Base-by-base conservation (phyloP, 2,329 filamentous ascomycete species). In the Cordyceps militaris region DNA sequence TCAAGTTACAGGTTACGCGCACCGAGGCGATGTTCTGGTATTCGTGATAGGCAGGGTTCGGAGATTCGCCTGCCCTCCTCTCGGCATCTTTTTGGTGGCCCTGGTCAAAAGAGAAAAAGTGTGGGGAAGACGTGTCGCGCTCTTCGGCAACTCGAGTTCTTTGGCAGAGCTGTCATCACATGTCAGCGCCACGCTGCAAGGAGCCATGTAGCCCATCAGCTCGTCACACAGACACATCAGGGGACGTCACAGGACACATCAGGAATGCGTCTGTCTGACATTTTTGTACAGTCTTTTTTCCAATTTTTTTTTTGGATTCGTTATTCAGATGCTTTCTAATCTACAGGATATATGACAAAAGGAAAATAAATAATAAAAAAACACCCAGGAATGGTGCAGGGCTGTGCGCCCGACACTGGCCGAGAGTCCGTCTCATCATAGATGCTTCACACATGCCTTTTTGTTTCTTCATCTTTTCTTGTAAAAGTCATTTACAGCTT, bases 401-500 rank as follows among this genome's bases (percentile, higher is more conserved):
- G n/a, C n/a, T n/a, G n/a, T n/a, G n/a, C n/a, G 14, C 61, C 64
- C 55, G 58, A 49, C 3, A 32, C 24, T 11, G 19, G 30, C 26
- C 19, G 28, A 26, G n/a, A 44, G 40, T 14, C 38, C 28, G 30
- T 23, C 10, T 19, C 28, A 44, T 36, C 7, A 7, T 28, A n/a
- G n/a, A 42, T 42, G 36, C 23, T 26, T 44, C 16, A 16, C 26
- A n/a, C 42, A 34, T 49, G 40, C 34, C 34, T 46, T 57, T 61
- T 56, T 43, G 48, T 23, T 38, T 59, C 26, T 21, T 43, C 34
- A 6, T 32, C 1, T 34, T 16, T 21, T 19, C 24, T 7, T 46
- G 24, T 21, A 42, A 58, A 42, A 21, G 28, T 19, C 38, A 53
- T 64, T 74, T 85, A 91, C 74, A 91, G 73, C 79, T 90, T 91